Conservation (phyloP, 805 yeast species). For the Wickerhamiella galacta region DNA sequence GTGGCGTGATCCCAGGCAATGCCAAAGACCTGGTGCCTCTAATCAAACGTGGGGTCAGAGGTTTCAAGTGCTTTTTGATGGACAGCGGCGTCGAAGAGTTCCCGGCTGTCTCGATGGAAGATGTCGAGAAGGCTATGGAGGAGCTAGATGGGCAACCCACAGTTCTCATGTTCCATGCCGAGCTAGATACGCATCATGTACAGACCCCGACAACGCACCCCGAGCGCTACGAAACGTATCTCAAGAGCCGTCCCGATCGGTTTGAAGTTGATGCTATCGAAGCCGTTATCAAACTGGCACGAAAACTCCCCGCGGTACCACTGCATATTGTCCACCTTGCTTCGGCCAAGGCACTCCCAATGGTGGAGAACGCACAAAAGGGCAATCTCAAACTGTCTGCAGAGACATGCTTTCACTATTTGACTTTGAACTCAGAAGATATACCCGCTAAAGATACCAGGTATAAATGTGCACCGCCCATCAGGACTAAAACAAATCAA, state of each 20-base stretch:
- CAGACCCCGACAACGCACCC: conserved; percentile 31
- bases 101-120: conserved; percentile 53
- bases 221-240: conserved; percentile 51
- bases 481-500: conserved; percentile 58
- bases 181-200: conserved; percentile 34
- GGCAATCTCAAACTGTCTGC: conserved; percentile 37
- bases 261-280: conserved; percentile 76
- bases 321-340: conserved; percentile 86
- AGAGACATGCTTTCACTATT: conserved; percentile 89
- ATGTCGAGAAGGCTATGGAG: conserved; percentile 51
- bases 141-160: conserved; percentile 46
- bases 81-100: conserved; percentile 92
- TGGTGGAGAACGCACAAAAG: conserved; percentile 45
- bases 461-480: conserved; percentile 92
- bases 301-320: conserved; percentile 22
- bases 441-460: conserved; percentile 66
- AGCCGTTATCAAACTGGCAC: conserved; percentile 47
- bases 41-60: conserved; percentile 74
- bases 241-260: conserved; percentile 79
- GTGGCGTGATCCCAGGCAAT: conserved; percentile 77
- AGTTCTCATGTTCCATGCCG: conserved; percentile 85
- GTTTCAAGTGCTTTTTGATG: conserved; percentile 83
- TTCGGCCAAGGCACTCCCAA: conserved; percentile 63
- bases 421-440: conserved; percentile 57
- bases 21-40: conserved; percentile 53